A percentile compares a stretch with the other conserved stretches of the same genome.
phyloP scores from a whole-genome alignment of 2,329 filamentous ascomycete species.

The Ascochyta viciae-villosae region DNA sequence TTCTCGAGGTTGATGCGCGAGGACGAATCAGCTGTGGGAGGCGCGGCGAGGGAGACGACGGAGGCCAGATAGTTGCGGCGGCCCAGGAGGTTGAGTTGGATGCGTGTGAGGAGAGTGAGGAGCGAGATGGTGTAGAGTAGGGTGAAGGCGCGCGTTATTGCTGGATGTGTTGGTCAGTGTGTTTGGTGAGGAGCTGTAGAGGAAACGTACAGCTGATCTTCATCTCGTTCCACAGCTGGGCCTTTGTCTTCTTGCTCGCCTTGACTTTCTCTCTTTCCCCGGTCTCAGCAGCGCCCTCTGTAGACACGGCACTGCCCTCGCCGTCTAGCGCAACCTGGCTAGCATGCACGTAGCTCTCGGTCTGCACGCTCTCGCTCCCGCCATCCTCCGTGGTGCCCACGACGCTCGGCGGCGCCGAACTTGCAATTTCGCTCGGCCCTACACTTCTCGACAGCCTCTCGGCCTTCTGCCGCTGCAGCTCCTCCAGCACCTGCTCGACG shows the following conservation, averaged over 20 bases:
- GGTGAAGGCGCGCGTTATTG: slow-evolving; percentile 89
- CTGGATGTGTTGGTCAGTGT: slow-evolving; percentile 54
- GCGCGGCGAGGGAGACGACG: slow-evolving; percentile 87
- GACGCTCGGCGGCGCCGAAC: slow-evolving; percentile 69
- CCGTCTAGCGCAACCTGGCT: slow-evolving; percentile 70
- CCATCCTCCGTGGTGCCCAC: slow-evolving; percentile 73
- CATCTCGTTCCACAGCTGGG: slow-evolving; percentile 95
- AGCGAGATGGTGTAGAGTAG: slow-evolving; percentile 90
- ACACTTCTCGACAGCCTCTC: slow-evolving; percentile 70
- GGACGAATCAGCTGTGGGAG: slow-evolving; percentile 64
- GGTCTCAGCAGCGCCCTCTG: slow-evolving; percentile 55
- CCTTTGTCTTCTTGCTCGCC: slow-evolving; percentile 78
- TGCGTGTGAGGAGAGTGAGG: slow-evolving; percentile 87
- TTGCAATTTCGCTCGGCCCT: slow-evolving; percentile 63
- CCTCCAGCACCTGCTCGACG: slow-evolving; percentile 89
- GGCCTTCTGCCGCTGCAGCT: slow-evolving; percentile 92
- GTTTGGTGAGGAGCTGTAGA: not conserved
- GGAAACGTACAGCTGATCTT: slow-evolving; percentile 83
- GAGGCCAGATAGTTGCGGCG: slow-evolving; percentile 95
- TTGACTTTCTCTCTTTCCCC: slow-evolving; percentile 58
- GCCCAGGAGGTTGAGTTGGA: slow-evolving; percentile 95
- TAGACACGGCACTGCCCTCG: slow-evolving; percentile 50
- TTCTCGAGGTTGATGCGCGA: slow-evolving; percentile 89
- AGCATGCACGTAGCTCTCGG: slow-evolving; percentile 82
- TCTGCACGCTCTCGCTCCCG: slow-evolving; percentile 76